Conservation (phyloP, 2,329 filamentous ascomycete genomes). For the Iodosphaeria phyllophila region DNA sequence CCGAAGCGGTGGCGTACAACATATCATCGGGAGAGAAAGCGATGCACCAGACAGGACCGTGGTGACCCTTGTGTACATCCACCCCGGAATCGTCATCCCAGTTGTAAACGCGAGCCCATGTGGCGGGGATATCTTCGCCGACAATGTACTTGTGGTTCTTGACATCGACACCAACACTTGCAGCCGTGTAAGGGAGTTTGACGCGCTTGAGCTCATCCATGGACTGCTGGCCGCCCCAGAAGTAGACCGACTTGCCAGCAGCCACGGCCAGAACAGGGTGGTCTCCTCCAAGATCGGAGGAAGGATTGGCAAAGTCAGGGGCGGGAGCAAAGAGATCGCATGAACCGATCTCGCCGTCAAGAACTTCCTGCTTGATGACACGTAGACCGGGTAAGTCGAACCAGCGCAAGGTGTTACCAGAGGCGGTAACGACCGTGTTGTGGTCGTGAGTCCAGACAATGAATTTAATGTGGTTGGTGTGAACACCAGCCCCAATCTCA, state of each 20-base stretch:
- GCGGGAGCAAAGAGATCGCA: conserved; percentile 71
- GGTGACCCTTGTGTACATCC: conserved; percentile 90
- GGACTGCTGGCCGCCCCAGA: conserved; percentile 63
- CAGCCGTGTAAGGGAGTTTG: conserved; percentile 66
- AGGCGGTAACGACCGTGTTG: conserved; percentile 77
- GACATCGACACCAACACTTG: conserved; percentile 75
- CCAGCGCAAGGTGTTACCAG: conserved; percentile 86
- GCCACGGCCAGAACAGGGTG: conserved; percentile 67
- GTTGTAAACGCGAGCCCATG: conserved; percentile 90
- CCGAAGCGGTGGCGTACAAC: conserved; percentile 86
- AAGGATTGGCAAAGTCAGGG: conserved; percentile 33
- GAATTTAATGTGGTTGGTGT: conserved; percentile 81
- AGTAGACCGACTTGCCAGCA: conserved; percentile 85
- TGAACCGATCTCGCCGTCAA: conserved; percentile 75
- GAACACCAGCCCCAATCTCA: conserved; percentile 73
- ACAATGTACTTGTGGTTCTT: conserved; percentile 71
- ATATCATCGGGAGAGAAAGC: conserved; percentile 91
- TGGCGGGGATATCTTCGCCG: conserved; percentile 70
- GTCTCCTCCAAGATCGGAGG: conserved; percentile 48
- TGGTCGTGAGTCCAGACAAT: conserved; percentile 87
- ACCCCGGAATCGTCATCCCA: conserved; percentile 71
- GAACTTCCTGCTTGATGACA: conserved; percentile 55
- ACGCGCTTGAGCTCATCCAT: conserved; percentile 61
- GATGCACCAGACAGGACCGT: conserved; percentile 93
- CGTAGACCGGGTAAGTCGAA: conserved; percentile 68